Evolutionary conservation across 2,329 filamentous ascomycete species (phyloP).

Genomic region (Colletotrichum graminicola): DNA sequence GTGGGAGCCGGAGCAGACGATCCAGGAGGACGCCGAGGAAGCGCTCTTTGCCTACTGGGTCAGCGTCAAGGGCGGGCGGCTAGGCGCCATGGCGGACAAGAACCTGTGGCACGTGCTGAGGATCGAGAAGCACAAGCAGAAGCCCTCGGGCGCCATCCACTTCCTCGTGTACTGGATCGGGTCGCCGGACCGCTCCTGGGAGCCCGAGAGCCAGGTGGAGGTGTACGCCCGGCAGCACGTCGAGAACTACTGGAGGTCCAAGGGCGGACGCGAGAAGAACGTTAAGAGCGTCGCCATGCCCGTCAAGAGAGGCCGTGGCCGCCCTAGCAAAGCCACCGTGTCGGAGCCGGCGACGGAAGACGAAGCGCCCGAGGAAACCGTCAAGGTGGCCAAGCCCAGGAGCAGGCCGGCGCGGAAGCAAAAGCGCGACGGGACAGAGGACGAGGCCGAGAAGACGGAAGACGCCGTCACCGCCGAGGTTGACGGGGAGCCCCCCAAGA

Average conservation of each 20-base stretch:
- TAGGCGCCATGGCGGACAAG: constrained; percentile 36
- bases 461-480: background rate
- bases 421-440: constrained; percentile 16
- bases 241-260: constrained; percentile 49
- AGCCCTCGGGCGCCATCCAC: constrained; percentile 24
- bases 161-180: constrained; percentile 37
- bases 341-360: background rate
- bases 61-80: constrained; percentile 40
- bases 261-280: constrained; percentile 47
- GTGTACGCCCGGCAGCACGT: constrained; percentile 32
- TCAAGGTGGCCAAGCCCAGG: constrained; percentile 3
- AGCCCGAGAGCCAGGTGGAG: constrained; percentile 36
- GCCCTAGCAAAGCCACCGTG: constrained; percentile 22
- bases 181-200: constrained; percentile 39
- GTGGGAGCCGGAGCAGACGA: constrained; percentile 52
- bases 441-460: background rate
- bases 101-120: constrained; percentile 42
- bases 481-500: constrained; percentile 30
- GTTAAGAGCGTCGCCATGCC: constrained; percentile 38
- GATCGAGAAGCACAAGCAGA: constrained; percentile 39
- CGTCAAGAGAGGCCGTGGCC: constrained; percentile 26
- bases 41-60: constrained; percentile 45
- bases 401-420: constrained; percentile 5
- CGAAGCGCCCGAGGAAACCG: background rate
- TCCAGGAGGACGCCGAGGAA: constrained; percentile 51